phyloP scores from a whole-genome alignment of 352 stramenopile genomes.

The Thraustochytrium striatum region DNA sequence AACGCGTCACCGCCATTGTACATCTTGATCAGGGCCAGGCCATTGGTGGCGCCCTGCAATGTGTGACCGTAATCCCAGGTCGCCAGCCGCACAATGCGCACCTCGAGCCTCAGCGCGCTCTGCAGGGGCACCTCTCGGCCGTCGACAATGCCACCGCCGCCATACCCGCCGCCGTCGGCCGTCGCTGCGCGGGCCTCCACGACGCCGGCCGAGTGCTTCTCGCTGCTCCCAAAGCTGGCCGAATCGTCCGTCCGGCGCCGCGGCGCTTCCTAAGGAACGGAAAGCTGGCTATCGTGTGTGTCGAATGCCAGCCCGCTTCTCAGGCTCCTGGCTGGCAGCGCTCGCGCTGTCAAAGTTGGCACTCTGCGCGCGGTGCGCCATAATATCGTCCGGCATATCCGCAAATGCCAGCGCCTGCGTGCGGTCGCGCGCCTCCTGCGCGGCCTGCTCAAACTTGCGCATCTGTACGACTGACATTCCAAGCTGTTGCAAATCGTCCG shows the following conservation, averaged over 20 bases:
- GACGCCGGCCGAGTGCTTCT: background rate
- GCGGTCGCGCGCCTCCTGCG: background rate
- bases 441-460: constrained; percentile 7
- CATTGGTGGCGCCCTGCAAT: background rate
- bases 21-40: background rate
- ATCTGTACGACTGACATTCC: background rate
- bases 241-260: background rate
- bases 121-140: background rate
- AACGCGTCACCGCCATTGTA: background rate
- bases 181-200: background rate
- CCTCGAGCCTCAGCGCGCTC: background rate
- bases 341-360: background rate
- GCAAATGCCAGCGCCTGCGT: background rate
- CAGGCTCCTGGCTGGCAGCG: background rate
- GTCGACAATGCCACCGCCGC: background rate
- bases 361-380: too few species aligned
- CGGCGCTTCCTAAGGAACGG: background rate
- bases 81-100: background rate
- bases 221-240: background rate
- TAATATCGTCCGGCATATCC: background rate
- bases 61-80: background rate
- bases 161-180: background rate
- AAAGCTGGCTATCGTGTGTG: too few species aligned
- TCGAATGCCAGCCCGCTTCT: background rate
- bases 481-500: background rate